These are phyloP conservation scores for Avena insularis DNA, from an alignment of 176 grass and related monocot genomes.

Conservation along the genomic window DNA sequence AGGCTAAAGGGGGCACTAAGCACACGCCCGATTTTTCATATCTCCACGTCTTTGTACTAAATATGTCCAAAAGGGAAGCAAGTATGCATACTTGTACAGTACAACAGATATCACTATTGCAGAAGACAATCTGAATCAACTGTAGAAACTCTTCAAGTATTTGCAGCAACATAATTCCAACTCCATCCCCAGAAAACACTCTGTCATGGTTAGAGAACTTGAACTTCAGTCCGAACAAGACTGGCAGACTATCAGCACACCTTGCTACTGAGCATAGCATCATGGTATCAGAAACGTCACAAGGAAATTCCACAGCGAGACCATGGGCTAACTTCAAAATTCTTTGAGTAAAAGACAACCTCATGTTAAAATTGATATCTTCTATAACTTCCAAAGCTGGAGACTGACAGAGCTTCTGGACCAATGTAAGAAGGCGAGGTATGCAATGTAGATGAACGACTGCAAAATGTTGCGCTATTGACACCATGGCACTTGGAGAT, in stretches of 20 bases:
- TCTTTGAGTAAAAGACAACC: constrained; percentile 79
- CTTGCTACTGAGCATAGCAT: constrained; percentile 64
- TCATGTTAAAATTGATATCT: constrained; percentile 77
- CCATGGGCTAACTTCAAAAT: constrained; percentile 73
- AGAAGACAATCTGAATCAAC: constrained; percentile 65
- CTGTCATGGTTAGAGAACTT: constrained; percentile 73
- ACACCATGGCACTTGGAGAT: constrained; percentile 65
- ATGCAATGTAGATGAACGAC: constrained; percentile 68
- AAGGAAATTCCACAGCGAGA: constrained; percentile 67
- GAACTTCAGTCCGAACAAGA: constrained; percentile 73
- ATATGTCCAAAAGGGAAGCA: constrained; percentile 84
- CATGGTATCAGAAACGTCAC: constrained; percentile 57
- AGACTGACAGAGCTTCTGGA: constrained; percentile 67
- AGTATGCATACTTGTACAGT: constrained; percentile 75
- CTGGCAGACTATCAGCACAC: constrained; percentile 69
- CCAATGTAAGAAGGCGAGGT: constrained; percentile 70
- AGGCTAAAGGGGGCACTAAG: constrained; percentile 79
- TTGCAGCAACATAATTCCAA: constrained; percentile 74
- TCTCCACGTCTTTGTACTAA: constrained; percentile 60
- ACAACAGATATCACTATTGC: constrained; percentile 59
- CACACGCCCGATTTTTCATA: constrained; percentile 69
- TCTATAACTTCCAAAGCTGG: constrained; percentile 71
- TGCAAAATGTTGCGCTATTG: constrained; percentile 69
- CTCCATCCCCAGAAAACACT: constrained; percentile 58
- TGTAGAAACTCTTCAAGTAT: constrained; percentile 89